phyloP scores from a whole-genome alignment of 441 rosid genomes.

The Eruca vesicaria region DNA sequence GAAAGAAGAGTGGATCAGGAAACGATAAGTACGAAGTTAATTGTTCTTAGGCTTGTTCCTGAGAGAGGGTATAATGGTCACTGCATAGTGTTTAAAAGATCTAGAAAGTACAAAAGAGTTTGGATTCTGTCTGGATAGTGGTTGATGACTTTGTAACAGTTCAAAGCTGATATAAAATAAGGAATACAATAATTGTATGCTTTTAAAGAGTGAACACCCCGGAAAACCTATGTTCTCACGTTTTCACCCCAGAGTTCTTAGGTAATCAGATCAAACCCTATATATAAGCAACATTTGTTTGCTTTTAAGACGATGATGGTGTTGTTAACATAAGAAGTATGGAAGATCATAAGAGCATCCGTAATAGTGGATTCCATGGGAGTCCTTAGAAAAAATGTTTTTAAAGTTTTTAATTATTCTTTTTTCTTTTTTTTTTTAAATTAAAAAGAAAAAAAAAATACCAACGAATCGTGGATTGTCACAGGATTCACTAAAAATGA shows the following conservation, averaged over 20 bases:
- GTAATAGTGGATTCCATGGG: too few species aligned
- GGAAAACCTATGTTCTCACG: background rate
- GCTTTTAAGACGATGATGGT: background rate
- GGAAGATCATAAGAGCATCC: too few species aligned
- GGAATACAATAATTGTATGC: background rate
- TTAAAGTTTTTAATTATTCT: too few species aligned
- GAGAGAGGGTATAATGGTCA: background rate
- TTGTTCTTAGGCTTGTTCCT: background rate
- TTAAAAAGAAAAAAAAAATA: too few species aligned
- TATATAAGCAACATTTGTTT: background rate
- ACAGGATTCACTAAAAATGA: too few species aligned
- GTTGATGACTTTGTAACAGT: background rate
- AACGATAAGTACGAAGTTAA: constrained; percentile 24
- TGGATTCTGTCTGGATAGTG: background rate
- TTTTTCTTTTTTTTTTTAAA: too few species aligned
- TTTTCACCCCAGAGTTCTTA: background rate
- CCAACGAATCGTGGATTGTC: too few species aligned
- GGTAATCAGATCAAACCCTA: background rate
- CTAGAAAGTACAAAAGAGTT: background rate
- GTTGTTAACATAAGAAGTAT: background rate
- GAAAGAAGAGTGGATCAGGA: background rate
- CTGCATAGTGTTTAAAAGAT: background rate
- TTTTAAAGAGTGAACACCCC: background rate
- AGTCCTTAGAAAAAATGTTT: too few species aligned
- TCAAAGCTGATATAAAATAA: background rate